Evolutionary conservation across 2,329 filamentous ascomycete species (phyloP).

Genomic region (Seiridium unicorne): DNA sequence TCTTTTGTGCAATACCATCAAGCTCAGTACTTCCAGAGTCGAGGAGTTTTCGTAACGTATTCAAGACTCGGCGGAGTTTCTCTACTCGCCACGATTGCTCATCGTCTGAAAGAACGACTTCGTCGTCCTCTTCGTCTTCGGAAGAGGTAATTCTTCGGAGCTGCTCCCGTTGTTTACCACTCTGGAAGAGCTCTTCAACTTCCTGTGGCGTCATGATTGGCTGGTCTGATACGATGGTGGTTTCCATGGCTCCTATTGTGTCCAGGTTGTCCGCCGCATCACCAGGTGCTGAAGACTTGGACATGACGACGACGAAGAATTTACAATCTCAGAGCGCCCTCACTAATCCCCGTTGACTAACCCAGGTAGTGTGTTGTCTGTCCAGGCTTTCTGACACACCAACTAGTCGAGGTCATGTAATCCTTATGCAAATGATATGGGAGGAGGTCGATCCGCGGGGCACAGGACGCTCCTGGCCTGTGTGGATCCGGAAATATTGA

Average conservation of each 20-base stretch:
- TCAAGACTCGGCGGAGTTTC: conserved; percentile 36
- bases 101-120: conserved; percentile 6
- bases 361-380: no score
- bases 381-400: no score
- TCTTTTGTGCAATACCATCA: conserved; percentile 45
- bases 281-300: not conserved
- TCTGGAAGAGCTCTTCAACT: conserved; percentile 33
- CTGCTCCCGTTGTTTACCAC: conserved; percentile 23
- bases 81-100: conserved; percentile 17
- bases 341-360: no score
- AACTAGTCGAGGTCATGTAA: no score
- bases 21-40: conserved; percentile 38
- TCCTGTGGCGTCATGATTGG: conserved; percentile 33
- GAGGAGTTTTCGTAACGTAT: conserved; percentile 38
- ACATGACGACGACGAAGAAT: not conserved
- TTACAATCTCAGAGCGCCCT: not conserved
- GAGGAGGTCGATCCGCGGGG: no score
- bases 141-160: conserved; percentile 15
- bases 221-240: not conserved
- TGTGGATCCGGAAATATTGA: no score
- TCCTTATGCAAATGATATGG: no score
- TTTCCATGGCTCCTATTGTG: not conserved
- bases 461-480: no score
- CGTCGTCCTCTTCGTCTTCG: conserved; percentile 24
- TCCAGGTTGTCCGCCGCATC: not conserved